Conservation (phyloP, 768 basidiomycete species). For the Lentinus tigrinus region DNA sequence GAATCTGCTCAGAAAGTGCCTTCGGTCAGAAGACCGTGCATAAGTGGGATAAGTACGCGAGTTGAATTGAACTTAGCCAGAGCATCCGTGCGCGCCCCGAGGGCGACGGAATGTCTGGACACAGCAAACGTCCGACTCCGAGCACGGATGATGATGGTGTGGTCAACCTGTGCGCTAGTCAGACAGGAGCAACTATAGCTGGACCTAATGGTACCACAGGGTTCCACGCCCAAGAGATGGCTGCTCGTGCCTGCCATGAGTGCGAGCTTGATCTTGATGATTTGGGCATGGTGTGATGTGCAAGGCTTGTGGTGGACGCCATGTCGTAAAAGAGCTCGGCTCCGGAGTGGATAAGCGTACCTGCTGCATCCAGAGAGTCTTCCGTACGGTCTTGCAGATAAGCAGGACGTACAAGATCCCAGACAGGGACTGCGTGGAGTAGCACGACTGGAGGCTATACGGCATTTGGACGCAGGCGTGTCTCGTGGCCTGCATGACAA, state of each 20-base stretch:
- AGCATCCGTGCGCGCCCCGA: too few relatives aligned
- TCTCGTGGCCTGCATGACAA: background rate
- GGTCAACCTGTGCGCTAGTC: too few relatives aligned
- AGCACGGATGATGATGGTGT: background rate
- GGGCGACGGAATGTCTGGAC: too few relatives aligned
- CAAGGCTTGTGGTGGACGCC: background rate
- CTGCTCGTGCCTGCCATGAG: background rate
- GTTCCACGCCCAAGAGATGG: background rate
- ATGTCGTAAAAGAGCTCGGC: background rate
- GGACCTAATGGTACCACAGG: background rate
- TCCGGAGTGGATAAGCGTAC: background rate
- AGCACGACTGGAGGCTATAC: background rate
- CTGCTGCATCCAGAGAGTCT: background rate
- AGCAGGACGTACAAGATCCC: slow-evolving; percentile 15
- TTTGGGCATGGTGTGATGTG: slow-evolving; percentile 4
- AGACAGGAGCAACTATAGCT: background rate
- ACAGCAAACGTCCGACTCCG: too few relatives aligned
- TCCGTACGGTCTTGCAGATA: background rate
- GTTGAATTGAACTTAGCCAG: too few relatives aligned
- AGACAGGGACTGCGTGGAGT: background rate
- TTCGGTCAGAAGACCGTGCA: too few relatives aligned
- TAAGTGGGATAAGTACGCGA: too few relatives aligned
- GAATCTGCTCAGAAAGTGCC: too few relatives aligned
- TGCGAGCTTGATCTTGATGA: background rate
- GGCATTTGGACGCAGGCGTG: background rate